Percentiles rank a stretch among this genome's conserved stretches.
Evolutionary conservation across 805 yeast genomes (phyloP).

Genomic region (Teunomyces atbi): DNA sequence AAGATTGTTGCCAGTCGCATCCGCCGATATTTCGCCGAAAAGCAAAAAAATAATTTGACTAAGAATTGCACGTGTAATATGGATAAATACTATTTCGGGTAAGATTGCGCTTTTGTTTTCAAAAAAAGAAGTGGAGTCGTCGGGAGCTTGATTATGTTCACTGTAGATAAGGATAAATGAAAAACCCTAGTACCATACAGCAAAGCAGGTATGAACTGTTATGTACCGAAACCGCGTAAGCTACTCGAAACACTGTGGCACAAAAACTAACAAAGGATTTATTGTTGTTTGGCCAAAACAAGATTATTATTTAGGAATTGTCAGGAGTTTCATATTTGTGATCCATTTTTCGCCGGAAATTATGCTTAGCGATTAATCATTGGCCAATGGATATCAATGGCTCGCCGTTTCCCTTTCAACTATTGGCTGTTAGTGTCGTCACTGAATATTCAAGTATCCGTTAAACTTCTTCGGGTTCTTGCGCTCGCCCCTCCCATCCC

Average conservation of each 20-base stretch:
- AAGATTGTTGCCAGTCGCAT: background rate
- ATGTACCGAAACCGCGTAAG: background rate
- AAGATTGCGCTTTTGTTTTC: background rate
- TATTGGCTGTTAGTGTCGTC: background rate
- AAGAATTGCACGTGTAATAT: background rate
- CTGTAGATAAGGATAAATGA: too few relatives aligned
- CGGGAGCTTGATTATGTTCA: too few relatives aligned
- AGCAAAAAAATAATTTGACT: background rate
- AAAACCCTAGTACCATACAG: too few relatives aligned
- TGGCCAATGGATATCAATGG: background rate
- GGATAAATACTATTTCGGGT: background rate
- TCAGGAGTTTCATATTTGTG: background rate
- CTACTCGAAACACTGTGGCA: background rate
- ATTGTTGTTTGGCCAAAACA: background rate
- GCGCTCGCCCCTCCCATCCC: too few relatives aligned
- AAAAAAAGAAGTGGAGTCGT: too few relatives aligned
- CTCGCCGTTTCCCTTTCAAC: background rate
- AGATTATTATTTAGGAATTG: background rate
- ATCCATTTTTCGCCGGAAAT: background rate
- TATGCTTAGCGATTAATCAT: background rate
- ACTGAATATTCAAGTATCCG: background rate
- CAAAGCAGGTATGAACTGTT: too few relatives aligned
- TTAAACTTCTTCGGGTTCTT: too few relatives aligned
- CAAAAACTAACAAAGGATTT: background rate
- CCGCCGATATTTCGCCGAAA: constrained; percentile 31